phyloP scores from a whole-genome alignment of 2,329 filamentous ascomycete species.

The Fonsecaea multimorphosa region DNA sequence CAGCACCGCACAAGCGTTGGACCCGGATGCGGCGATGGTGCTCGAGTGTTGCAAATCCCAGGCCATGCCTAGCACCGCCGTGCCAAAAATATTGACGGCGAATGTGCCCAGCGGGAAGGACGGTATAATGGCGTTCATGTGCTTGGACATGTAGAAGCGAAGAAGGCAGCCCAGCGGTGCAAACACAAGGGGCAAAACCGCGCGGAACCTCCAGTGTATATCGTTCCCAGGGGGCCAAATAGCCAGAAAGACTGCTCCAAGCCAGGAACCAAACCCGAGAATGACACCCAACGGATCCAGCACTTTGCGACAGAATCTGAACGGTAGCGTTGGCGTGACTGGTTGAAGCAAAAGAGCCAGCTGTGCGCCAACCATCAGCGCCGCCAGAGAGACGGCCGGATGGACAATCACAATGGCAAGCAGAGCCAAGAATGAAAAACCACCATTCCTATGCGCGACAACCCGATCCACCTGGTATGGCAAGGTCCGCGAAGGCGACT shows the following conservation, averaged over 20 bases:
- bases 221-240: constrained; percentile 67
- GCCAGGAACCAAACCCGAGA: constrained; percentile 73
- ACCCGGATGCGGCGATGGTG: constrained; percentile 54
- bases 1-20: constrained; percentile 63
- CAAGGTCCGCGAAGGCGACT: constrained; percentile 53
- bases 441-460: constrained; percentile 63
- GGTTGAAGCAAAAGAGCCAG: constrained; percentile 67
- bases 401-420: constrained; percentile 73
- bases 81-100: constrained; percentile 75
- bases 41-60: constrained; percentile 74
- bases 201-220: constrained; percentile 71
- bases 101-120: constrained; percentile 85
- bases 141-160: constrained; percentile 72
- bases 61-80: constrained; percentile 72
- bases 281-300: constrained; percentile 67
- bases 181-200: constrained; percentile 75
- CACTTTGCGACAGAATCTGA: constrained; percentile 58
- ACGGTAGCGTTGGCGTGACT: constrained; percentile 65
- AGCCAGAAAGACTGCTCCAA: constrained; percentile 72
- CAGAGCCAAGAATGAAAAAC: constrained; percentile 78
- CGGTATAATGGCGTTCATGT: constrained; percentile 67
- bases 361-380: constrained; percentile 73
- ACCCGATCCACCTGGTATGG: constrained; percentile 48
- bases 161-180: constrained; percentile 75
- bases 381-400: constrained; percentile 69